Percentiles rank a stretch among this genome's conserved stretches.
Evolutionary conservation across 2,329 filamentous ascomycete genomes (phyloP).

Genomic region (Cladosporium cucumerinum): DNA sequence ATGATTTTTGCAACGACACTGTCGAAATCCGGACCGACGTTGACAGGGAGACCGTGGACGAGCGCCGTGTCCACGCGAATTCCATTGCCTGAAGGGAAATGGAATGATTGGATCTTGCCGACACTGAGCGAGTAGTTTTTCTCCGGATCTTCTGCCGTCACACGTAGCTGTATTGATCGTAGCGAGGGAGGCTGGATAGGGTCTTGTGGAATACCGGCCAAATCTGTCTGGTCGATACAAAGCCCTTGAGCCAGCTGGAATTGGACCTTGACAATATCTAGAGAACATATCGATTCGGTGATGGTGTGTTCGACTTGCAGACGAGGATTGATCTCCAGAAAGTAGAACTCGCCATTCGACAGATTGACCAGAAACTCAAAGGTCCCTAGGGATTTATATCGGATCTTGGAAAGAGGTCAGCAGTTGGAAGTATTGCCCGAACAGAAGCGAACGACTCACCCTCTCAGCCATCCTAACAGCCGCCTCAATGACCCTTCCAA

Average conservation of each 20-base stretch:
- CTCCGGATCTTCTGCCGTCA: conserved; percentile 56
- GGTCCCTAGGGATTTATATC: conserved; percentile 59
- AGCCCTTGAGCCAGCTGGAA: conserved; percentile 53
- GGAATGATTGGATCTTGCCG: conserved; percentile 55
- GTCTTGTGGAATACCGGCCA: conserved; percentile 35
- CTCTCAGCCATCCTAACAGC: conserved; percentile 52
- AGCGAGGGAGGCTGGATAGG: conserved; percentile 38
- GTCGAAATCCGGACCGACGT: conserved; percentile 57
- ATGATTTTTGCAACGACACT: conserved; percentile 59
- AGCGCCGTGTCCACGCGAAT: conserved; percentile 57
- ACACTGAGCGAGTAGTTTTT: conserved; percentile 57
- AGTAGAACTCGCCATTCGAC: conserved; percentile 50
- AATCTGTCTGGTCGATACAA: neutral
- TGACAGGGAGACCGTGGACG: conserved; percentile 38
- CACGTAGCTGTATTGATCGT: conserved; percentile 54
- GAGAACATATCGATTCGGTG: conserved; percentile 53
- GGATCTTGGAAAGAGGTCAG: conserved; percentile 36
- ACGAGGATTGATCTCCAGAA: conserved; percentile 60
- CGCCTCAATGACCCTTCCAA: conserved; percentile 51
- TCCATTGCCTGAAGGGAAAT: conserved; percentile 56
- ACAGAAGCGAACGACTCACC: conserved; percentile 30
- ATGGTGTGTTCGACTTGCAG: conserved; percentile 62
- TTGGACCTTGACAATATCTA: conserved; percentile 56
- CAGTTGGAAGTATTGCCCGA: neutral
- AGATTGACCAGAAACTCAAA: conserved; percentile 62